A percentile compares a stretch with the other conserved stretches of the same genome.
Conservation (phyloP, 345 rosid species). For the Brassica rapa region DNA sequence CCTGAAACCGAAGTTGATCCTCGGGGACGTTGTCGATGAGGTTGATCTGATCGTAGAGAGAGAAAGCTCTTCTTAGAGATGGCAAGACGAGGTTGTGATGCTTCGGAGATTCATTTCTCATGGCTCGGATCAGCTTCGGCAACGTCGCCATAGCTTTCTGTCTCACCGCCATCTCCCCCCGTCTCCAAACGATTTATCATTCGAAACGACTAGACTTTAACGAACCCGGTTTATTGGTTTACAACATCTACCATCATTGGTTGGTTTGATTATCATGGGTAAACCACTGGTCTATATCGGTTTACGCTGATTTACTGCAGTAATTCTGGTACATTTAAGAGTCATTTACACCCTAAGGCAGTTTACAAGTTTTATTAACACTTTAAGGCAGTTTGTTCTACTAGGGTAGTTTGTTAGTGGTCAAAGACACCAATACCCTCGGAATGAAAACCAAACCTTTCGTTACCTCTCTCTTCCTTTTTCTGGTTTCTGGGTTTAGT, state of each 20-base stretch:
- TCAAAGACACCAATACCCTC: too few species aligned
- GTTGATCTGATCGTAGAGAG: slow-evolving; percentile 93
- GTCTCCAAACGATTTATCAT: background rate
- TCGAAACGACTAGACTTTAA: background rate
- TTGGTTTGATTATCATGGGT: background rate
- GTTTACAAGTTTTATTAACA: too few species aligned
- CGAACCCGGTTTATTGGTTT: slow-evolving; percentile 16
- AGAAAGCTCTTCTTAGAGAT: slow-evolving; percentile 78
- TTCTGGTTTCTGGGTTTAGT: background rate
- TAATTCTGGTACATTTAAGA: background rate
- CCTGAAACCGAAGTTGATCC: slow-evolving; percentile 88
- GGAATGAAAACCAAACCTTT: too few species aligned
- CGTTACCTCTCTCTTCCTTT: too few species aligned
- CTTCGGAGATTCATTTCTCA: slow-evolving; percentile 38
- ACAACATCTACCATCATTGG: background rate
- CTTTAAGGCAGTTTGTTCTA: too few species aligned
- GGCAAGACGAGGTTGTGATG: slow-evolving; percentile 46
- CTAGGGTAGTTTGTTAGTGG: too few species aligned
- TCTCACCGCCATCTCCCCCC: slow-evolving; percentile 52
- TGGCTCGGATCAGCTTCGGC: slow-evolving; percentile 44
- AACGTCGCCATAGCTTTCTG: slow-evolving; percentile 48
- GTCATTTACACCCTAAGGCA: too few species aligned
- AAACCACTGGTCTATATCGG: background rate
- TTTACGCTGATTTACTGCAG: background rate
- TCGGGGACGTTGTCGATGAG: slow-evolving; percentile 84